Evolutionary conservation across 805 yeast species (phyloP).

Genomic region (Candida sphagnicola): DNA sequence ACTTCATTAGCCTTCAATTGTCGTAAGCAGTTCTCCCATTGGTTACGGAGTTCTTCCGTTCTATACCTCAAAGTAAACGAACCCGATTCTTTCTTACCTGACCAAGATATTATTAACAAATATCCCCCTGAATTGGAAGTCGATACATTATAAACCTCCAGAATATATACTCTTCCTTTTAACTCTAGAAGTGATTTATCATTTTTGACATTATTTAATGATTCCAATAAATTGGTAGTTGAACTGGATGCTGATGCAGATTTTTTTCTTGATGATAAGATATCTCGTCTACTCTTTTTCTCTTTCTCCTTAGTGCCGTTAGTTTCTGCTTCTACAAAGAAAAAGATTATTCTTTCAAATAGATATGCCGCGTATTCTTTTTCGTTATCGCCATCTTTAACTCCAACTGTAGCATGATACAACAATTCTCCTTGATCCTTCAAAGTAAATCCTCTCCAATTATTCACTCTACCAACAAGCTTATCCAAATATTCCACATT

Average conservation of each 20-base stretch:
- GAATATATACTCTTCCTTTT: constrained; percentile 79
- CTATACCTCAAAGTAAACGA: constrained; percentile 77
- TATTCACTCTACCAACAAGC: constrained; percentile 68
- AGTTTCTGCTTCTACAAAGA: constrained; percentile 31
- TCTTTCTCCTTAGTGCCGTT: constrained; percentile 19
- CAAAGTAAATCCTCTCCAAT: constrained; percentile 89
- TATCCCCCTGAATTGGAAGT: constrained; percentile 43
- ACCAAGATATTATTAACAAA: constrained; percentile 68
- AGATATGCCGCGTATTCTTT: constrained; percentile 86
- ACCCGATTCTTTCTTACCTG: constrained; percentile 84
- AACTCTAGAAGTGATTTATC: constrained; percentile 44
- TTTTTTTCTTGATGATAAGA: constrained; percentile 48
- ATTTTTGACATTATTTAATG: constrained; percentile 24
- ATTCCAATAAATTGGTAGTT: constrained; percentile 33
- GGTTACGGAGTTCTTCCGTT: constrained; percentile 76
- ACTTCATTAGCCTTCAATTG: constrained; percentile 40
- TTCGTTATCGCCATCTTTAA: constrained; percentile 67
- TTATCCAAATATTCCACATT: constrained; percentile 69
- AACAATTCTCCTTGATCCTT: constrained; percentile 81
- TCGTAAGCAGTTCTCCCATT: constrained; percentile 74
- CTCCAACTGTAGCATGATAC: constrained; percentile 67
- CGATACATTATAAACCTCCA: constrained; percentile 48
- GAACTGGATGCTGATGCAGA: constrained; percentile 37
- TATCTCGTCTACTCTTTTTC: constrained; percentile 33
- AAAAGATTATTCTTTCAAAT: constrained; percentile 64